A percentile compares a stretch with the other conserved stretches of the same genome.
These are phyloP conservation scores for Lasiodiplodia sp. DNA, from an alignment of 2,329 filamentous ascomycete species.

Conservation along the genomic window DNA sequence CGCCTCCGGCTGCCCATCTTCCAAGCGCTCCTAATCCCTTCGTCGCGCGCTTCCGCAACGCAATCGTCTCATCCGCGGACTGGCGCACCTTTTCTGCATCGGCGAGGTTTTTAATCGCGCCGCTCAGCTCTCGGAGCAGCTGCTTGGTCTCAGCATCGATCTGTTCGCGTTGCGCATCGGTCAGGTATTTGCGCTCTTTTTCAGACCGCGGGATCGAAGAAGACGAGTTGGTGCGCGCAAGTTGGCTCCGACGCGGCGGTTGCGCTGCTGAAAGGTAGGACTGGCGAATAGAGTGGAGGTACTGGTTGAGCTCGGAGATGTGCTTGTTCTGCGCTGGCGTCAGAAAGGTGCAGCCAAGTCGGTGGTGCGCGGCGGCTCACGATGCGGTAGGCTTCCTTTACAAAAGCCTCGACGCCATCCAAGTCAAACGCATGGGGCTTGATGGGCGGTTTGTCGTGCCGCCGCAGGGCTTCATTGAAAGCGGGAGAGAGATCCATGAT, in stretches of 20 bases:
- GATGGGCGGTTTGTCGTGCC: constrained; percentile 62
- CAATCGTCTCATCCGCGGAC: constrained; percentile 73
- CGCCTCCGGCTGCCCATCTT: constrained; percentile 68
- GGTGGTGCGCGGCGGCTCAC: constrained; percentile 60
- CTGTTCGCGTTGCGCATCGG: constrained; percentile 81
- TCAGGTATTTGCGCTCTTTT: constrained; percentile 66
- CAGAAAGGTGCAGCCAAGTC: constrained; percentile 34
- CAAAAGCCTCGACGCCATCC: constrained; percentile 75
- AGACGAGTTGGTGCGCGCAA: constrained; percentile 45
- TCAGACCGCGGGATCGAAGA: constrained; percentile 46
- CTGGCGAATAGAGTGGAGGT: constrained; percentile 84
- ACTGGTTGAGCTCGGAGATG: constrained; percentile 78
- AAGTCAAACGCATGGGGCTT: constrained; percentile 51
- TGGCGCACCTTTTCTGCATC: constrained; percentile 84
- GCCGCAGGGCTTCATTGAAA: constrained; percentile 73
- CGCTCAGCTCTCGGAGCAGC: constrained; percentile 83
- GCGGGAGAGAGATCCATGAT: constrained; percentile 68
- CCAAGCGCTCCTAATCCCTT: constrained; percentile 71
- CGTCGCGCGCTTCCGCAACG: constrained; percentile 72
- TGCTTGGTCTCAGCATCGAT: constrained; percentile 88
- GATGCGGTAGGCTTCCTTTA: constrained; percentile 93
- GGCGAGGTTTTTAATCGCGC: constrained; percentile 78
- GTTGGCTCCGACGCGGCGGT: constrained; percentile 62
- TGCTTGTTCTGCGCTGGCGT: constrained; percentile 73
- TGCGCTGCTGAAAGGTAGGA: constrained; percentile 87